phyloP scores from a whole-genome alignment of 2,329 filamentous ascomycete species.

The Cordyceps militaris region DNA sequence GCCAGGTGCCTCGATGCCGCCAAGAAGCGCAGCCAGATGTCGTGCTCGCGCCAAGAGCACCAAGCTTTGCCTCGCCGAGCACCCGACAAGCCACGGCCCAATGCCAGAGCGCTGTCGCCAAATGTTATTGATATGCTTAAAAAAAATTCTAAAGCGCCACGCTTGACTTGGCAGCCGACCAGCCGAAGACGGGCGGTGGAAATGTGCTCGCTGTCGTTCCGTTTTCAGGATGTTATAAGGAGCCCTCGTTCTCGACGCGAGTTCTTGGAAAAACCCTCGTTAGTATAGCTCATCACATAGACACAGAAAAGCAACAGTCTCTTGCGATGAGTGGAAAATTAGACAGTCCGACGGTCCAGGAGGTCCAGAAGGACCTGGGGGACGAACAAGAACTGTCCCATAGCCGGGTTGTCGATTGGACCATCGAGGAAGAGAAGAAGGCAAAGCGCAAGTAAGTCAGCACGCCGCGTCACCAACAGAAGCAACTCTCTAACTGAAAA shows the following conservation, averaged over 20 bases:
- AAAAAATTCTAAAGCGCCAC: too few relatives aligned
- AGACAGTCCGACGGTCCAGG: conserved; percentile 1
- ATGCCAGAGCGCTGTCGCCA: not conserved
- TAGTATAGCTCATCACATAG: not conserved
- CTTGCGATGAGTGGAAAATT: not conserved
- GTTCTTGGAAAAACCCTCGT: too few relatives aligned
- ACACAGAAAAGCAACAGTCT: not conserved
- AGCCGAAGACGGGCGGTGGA: too few relatives aligned
- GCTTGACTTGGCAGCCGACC: too few relatives aligned
- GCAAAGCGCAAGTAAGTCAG: conserved; percentile 24
- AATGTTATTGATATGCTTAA: not conserved
- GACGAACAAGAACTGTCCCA: too few relatives aligned
- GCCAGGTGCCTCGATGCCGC: not conserved
- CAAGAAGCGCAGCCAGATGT: conserved; percentile 9
- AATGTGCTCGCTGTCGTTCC: too few relatives aligned
- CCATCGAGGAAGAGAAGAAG: conserved; percentile 21
- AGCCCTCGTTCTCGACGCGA: too few relatives aligned
- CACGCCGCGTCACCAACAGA: not conserved
- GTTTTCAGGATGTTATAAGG: too few relatives aligned
- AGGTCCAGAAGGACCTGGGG: conserved; percentile 6
- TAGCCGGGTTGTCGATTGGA: conserved; percentile 21
- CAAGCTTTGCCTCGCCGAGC: not conserved
- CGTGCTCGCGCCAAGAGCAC: conserved; percentile 10
- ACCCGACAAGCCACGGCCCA: not conserved
- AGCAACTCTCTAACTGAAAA: not conserved